Evolutionary conservation across 441 rosid genomes (phyloP), one percentile per base, ranked within the genome.

Genomic region (Corymbia citriodora): DNA sequence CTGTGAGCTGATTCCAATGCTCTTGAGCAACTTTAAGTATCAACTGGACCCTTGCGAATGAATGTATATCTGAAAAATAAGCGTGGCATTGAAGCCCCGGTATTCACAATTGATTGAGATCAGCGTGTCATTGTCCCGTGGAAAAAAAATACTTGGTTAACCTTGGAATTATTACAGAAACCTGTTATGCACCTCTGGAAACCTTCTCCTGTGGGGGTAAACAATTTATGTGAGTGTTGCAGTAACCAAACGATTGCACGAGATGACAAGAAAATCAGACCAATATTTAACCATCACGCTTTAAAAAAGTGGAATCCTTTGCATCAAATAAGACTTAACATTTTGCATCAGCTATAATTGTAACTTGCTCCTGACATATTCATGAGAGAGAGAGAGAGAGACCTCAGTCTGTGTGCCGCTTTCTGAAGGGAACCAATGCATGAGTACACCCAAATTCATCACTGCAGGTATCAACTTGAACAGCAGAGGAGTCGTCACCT

Each of bases 401-500:
- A 97, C 98, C 97, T 96, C 98, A 88, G 90, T 94, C 52, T 90
- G 95, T 3, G 93, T 87, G 91, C 72, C 92, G 93, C 91, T 94
- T 88, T 98, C 98, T 13, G 96, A 68, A 55, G 99, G 96, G 90
- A 98, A 98, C 98, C 96, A 97, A 85, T 95, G 96, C 93, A 97
- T 90, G 89, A 98, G 97, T 74, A 95, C 93, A 10, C 99, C 99
- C 91, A 98, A 94, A 95, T 96, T 97, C 96, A 96, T 94, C 88
- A 95, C 95, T 86, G 89, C 93, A 8, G 99, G 99, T 85, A 96
- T 97, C 94, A 97, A 92, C 93, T 95, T 97, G 97, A 98, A 98
- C 88, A 97, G 87, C 79, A 98, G 94, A 87, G 99, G 98, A 86
- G 99, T 96, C 27, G 98, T 98, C 29, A 96, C 99, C 98, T 97